phyloP scores from a whole-genome alignment of 179 eudicot genomes.

The Beta corolliflora region DNA sequence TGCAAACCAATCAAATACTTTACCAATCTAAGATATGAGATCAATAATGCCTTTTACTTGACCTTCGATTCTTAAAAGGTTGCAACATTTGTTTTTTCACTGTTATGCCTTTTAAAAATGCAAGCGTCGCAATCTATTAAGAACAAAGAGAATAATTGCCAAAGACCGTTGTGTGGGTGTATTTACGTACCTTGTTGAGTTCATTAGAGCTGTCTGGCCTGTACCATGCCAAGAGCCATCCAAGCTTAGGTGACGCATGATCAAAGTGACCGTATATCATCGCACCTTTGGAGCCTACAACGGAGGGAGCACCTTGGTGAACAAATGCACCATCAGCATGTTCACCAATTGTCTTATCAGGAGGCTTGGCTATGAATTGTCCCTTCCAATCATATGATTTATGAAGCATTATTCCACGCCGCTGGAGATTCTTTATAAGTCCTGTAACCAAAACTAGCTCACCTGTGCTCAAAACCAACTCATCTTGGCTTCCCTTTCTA shows the following conservation, averaged over 20 bases:
- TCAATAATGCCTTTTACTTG: neutral
- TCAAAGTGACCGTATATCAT: constrained; percentile 9
- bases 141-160: no score
- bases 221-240: constrained; percentile 28
- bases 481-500: constrained; percentile 5
- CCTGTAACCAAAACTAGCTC: constrained; percentile 2
- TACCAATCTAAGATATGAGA: no score
- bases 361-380: neutral
- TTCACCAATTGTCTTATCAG: neutral
- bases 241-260: constrained; percentile 7
- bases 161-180: neutral
- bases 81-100: no score
- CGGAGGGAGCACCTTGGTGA: neutral
- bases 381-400: constrained; percentile 5
- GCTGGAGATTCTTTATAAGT: neutral
- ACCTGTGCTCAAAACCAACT: neutral
- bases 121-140: no score
- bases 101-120: no score
- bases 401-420: neutral
- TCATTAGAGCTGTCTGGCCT: constrained; percentile 11
- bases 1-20: neutral
- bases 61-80: no score
- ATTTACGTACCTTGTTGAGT: constrained; percentile 6
- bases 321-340: neutral
- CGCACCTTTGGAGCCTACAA: constrained; percentile 21